Evolutionary conservation across 768 basidiomycete genomes (phyloP).

Genomic region (Leccinum truebloodii): DNA sequence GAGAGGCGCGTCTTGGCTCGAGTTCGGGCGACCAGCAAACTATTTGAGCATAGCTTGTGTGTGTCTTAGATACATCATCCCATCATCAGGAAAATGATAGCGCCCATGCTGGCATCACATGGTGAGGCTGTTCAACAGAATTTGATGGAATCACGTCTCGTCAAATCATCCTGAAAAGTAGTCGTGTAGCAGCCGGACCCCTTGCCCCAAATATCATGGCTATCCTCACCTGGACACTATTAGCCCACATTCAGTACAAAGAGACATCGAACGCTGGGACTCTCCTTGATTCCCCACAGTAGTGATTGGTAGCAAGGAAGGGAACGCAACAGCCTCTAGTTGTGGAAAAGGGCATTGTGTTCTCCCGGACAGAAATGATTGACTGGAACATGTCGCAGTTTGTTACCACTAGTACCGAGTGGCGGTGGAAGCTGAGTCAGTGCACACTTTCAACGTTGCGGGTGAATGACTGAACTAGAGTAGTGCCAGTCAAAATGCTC

Average conservation of each 20-base stretch:
- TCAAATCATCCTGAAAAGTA: background rate
- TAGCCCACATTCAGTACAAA: no score
- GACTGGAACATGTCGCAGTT: background rate
- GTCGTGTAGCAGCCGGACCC: background rate
- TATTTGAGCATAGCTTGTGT: background rate
- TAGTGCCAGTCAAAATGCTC: no score
- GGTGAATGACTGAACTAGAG: no score
- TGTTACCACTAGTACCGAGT: no score
- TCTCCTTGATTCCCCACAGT: background rate
- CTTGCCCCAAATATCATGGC: background rate
- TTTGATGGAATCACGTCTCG: background rate
- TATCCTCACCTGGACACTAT: background rate
- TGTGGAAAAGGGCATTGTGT: background rate
- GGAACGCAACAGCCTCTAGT: background rate
- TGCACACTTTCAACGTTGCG: no score
- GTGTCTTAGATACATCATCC: conserved; percentile 1
- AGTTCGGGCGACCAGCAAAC: no score
- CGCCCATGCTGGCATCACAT: background rate
- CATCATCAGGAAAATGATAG: background rate
- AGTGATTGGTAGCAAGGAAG: background rate
- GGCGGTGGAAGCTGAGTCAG: no score
- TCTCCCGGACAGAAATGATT: background rate
- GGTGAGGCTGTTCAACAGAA: background rate
- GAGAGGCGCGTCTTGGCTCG: background rate
- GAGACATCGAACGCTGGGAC: no score